A percentile compares a stretch with the other conserved stretches of the same genome.
phyloP scores from a whole-genome alignment of 2,329 filamentous ascomycete genomes.

The Phialophora macrospora region DNA sequence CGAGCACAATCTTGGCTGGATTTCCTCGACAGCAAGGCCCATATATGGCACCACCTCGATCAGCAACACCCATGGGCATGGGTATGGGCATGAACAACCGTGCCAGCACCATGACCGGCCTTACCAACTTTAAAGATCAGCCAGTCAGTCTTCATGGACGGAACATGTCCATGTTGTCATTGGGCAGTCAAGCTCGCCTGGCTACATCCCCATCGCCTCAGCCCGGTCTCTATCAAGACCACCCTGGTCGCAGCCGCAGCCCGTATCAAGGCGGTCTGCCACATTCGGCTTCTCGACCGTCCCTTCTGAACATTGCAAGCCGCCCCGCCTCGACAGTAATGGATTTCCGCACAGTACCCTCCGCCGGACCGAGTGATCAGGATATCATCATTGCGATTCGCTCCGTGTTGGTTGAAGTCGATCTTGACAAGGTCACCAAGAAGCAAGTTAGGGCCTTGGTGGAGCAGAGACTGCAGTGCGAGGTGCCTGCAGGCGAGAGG shows the following conservation, averaged over 20 bases:
- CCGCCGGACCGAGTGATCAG: constrained; percentile 73
- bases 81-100: constrained; percentile 48
- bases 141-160: constrained; percentile 51
- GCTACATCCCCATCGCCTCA: constrained; percentile 40
- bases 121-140: constrained; percentile 68
- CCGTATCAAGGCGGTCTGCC: constrained; percentile 41
- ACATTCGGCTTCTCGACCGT: constrained; percentile 49
- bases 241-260: constrained; percentile 44
- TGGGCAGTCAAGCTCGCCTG: constrained; percentile 49
- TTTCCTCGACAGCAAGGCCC: constrained; percentile 69
- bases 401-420: constrained; percentile 80
- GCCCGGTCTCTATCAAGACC: constrained; percentile 47
- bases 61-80: constrained; percentile 71
- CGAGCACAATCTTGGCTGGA: constrained; percentile 83
- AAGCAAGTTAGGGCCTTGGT: constrained; percentile 92
- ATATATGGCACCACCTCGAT: constrained; percentile 78
- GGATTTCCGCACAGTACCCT: constrained; percentile 61
- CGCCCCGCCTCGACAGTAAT: constrained; percentile 59
- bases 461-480: constrained; percentile 89
- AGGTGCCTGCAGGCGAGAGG: constrained; percentile 77
- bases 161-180: constrained; percentile 65
- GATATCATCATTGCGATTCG: constrained; percentile 85
- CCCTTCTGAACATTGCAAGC: constrained; percentile 50
- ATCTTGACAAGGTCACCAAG: constrained; percentile 97
- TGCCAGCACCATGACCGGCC: constrained; percentile 72